phyloP scores from a whole-genome alignment of 805 yeast genomes.

The Starmerella potacharoeniae region DNA sequence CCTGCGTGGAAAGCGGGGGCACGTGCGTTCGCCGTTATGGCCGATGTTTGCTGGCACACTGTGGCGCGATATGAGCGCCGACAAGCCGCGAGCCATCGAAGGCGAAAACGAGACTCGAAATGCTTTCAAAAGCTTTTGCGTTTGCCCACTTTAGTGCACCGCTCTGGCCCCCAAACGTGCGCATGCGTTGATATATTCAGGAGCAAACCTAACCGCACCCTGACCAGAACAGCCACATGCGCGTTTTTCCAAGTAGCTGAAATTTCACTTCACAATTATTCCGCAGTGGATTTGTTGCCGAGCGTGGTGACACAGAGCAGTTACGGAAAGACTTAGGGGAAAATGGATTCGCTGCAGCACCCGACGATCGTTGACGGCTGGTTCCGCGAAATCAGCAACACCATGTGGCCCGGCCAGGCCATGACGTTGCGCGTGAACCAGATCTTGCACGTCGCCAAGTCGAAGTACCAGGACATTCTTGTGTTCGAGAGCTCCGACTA shows the following conservation, averaged over 20 bases:
- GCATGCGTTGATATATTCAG: no score
- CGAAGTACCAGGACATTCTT: conserved; percentile 85
- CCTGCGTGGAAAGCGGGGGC: not conserved
- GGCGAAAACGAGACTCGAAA: no score
- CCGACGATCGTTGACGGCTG: conserved; percentile 55
- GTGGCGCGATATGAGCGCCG: no score
- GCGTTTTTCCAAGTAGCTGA: no score
- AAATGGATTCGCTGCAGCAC: conserved; percentile 23
- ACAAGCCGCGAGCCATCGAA: no score
- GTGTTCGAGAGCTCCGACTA: conserved; percentile 87
- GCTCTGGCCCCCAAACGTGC: not conserved
- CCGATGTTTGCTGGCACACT: no score
- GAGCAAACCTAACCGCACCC: not conserved
- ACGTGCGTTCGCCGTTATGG: not conserved
- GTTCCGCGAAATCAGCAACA: conserved; percentile 90
- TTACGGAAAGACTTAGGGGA: not conserved
- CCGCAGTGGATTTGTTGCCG: not conserved
- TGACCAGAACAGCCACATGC: not conserved
- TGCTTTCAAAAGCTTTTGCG: not conserved
- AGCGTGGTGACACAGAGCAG: not conserved
- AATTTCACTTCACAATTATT: not conserved
- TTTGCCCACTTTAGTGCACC: not conserved
- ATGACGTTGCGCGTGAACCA: conserved; percentile 82
- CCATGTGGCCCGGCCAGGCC: conserved; percentile 99
- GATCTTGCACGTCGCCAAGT: conserved; percentile 71